Conservation (phyloP, 83 land plant species). For the Diphasiastrum complanatum region DNA sequence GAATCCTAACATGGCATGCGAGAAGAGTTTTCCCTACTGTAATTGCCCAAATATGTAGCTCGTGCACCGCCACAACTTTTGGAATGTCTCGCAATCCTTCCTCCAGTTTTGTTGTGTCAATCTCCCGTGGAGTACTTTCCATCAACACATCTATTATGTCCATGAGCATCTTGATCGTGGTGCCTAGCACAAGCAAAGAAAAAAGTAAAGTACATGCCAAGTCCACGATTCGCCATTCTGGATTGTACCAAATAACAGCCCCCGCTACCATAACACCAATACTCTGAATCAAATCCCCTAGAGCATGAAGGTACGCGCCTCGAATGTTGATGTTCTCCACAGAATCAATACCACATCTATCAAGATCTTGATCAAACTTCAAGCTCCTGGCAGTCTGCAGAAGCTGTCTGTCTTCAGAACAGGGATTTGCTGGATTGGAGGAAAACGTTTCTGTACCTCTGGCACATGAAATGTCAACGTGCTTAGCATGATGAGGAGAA, state of each 20-base stretch:
- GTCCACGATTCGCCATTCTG: constrained; percentile 74
- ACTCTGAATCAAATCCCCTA: constrained; percentile 92
- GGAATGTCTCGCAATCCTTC: constrained; percentile 60
- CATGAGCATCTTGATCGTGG: constrained; percentile 73
- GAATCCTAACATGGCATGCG: constrained; percentile 79
- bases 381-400: constrained; percentile 21
- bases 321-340: constrained; percentile 52
- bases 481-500: too few relatives aligned
- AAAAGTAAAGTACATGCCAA: constrained; percentile 78
- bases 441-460: neutral
- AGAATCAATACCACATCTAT: neutral
- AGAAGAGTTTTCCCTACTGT: constrained; percentile 79
- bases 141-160: constrained; percentile 74
- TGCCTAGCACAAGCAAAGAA: constrained; percentile 65
- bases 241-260: constrained; percentile 77
- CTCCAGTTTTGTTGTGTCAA: constrained; percentile 75
- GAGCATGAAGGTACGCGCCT: constrained; percentile 84
- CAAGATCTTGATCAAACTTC: constrained; percentile 15
- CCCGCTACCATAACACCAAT: constrained; percentile 95
- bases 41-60: constrained; percentile 96
- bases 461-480: too few relatives aligned
- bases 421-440: neutral
- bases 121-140: constrained; percentile 96
- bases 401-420: constrained; percentile 2
- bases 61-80: constrained; percentile 79